Conservation (phyloP, 257 asterid species). For the Craterostigma plantagineum region DNA sequence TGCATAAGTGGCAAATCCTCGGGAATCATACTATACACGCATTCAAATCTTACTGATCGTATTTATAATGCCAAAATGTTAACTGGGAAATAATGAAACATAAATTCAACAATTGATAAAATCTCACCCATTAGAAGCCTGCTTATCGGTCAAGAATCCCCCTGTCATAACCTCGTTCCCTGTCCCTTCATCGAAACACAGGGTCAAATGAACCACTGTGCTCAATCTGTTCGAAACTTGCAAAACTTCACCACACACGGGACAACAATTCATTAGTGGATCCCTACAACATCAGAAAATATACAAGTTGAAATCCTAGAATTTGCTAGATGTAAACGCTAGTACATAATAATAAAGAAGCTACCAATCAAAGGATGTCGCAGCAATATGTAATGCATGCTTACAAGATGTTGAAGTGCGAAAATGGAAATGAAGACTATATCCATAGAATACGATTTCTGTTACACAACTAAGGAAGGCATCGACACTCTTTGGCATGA, state of each 20-base stretch:
- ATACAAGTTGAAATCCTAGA: slow-evolving; percentile 1
- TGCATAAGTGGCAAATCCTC: too few species aligned
- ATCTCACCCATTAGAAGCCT: slow-evolving; percentile 87
- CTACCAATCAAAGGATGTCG: too few species aligned
- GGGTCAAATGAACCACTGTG: slow-evolving; percentile 70
- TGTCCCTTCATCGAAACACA: slow-evolving; percentile 98
- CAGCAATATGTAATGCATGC: too few species aligned
- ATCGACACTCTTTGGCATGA: too few species aligned
- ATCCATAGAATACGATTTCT: too few species aligned
- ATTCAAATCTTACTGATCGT: too few species aligned
- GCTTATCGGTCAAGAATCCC: slow-evolving; percentile 94
- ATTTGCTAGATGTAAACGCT: too few species aligned
- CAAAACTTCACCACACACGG: slow-evolving; percentile 88
- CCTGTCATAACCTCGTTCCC: slow-evolving; percentile 95
- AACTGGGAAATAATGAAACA: not conserved
- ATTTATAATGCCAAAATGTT: not conserved
- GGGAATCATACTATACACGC: too few species aligned
- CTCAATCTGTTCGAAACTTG: slow-evolving; percentile 65
- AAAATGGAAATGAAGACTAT: too few species aligned
- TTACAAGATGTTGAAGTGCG: too few species aligned
- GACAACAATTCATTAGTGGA: slow-evolving; percentile 83
- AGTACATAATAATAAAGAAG: too few species aligned
- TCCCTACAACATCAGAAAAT: slow-evolving; percentile 39
- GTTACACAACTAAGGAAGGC: too few species aligned
- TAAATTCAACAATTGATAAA: not conserved